Conservation (phyloP, 2,329 filamentous ascomycete genomes). For the Fusarium lateritium region DNA sequence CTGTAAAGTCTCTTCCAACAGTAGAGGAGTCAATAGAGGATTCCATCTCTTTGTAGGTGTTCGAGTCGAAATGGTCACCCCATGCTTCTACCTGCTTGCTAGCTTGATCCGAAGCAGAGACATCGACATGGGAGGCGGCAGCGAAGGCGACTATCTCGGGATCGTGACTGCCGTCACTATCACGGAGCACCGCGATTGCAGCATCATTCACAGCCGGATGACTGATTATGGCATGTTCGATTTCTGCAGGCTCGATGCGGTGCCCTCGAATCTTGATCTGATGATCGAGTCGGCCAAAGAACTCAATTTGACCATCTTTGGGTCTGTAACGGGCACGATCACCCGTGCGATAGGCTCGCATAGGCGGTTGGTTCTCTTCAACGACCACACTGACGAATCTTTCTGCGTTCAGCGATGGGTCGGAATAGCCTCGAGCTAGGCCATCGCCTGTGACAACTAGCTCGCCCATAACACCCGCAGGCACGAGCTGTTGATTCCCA, state of each 20-base stretch:
- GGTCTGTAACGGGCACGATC: constrained; percentile 44
- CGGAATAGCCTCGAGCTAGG: constrained; percentile 32
- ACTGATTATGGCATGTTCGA: constrained; percentile 37
- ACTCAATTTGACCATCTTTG: constrained; percentile 46
- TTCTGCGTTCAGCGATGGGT: constrained; percentile 18
- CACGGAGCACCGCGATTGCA: too few species aligned
- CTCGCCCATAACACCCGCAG: constrained; percentile 49
- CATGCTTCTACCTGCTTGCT: too few species aligned
- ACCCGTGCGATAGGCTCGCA: constrained; percentile 47
- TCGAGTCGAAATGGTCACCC: too few species aligned
- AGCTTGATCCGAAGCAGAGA: too few species aligned
- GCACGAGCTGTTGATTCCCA: constrained; percentile 38
- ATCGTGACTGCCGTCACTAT: too few species aligned
- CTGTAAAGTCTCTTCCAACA: too few species aligned
- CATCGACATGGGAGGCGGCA: too few species aligned
- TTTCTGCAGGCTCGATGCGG: constrained; percentile 36
- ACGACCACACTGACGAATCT: constrained; percentile 36
- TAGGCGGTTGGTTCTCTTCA: background rate
- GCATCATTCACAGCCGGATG: too few species aligned
- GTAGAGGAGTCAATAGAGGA: too few species aligned
- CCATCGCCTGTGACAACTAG: constrained; percentile 48
- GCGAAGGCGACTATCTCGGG: too few species aligned
- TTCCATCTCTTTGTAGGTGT: too few species aligned
- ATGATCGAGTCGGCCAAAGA: constrained; percentile 48
- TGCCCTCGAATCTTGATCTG: constrained; percentile 52